A percentile compares a stretch with the other conserved stretches of the same genome.
phyloP scores from a whole-genome alignment of 371 early-diverging fungal genomes.

The Basidiobolus heterosporus region DNA sequence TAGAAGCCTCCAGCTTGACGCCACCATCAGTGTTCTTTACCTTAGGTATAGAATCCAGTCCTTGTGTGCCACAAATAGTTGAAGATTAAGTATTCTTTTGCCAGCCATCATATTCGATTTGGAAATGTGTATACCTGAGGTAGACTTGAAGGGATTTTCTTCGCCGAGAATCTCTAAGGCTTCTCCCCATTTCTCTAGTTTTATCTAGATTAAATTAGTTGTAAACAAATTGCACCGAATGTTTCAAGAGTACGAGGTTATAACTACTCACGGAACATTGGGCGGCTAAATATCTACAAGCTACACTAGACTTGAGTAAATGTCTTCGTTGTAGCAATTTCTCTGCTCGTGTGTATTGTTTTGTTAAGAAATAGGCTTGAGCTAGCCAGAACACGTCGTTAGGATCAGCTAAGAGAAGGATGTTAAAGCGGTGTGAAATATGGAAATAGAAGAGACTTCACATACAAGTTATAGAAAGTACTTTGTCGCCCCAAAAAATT shows the following conservation, averaged over 20 bases:
- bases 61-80: neutral
- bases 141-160: slow-evolving; percentile 24
- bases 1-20: slow-evolving; percentile 31
- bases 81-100: neutral
- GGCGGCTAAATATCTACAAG: slow-evolving; percentile 39
- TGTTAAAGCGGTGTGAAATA: neutral
- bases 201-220: slow-evolving; percentile 17
- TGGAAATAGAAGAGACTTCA: neutral
- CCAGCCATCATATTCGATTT: neutral
- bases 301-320: slow-evolving; percentile 26
- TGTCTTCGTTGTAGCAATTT: slow-evolving; percentile 29
- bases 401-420: slow-evolving; percentile 20
- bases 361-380: slow-evolving; percentile 31
- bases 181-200: slow-evolving; percentile 34
- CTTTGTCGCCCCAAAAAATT: slow-evolving; percentile 40
- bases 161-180: slow-evolving; percentile 36
- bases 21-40: slow-evolving; percentile 15
- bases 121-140: neutral
- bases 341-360: slow-evolving; percentile 38
- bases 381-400: slow-evolving; percentile 41
- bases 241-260: slow-evolving; percentile 2
- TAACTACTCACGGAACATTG: slow-evolving; percentile 33
- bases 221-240: slow-evolving; percentile 2
- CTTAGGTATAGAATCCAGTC: neutral
- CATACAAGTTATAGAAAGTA: slow-evolving; percentile 30